Conservation (phyloP, 2,329 filamentous ascomycete species). For the Hyphodiscus sp. region DNA sequence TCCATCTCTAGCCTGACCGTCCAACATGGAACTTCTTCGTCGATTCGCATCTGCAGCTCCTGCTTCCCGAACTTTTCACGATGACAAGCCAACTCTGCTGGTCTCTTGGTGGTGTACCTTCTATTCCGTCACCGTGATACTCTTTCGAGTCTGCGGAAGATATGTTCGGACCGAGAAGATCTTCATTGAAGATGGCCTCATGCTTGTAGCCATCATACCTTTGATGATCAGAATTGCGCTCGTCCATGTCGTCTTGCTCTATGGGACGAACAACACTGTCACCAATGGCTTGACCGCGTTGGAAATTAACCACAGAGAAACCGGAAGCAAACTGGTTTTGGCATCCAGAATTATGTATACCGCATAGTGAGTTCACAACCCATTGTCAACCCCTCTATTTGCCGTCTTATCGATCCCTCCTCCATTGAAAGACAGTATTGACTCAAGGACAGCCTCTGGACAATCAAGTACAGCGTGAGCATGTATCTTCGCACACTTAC, state of each 20-base stretch:
- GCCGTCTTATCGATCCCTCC: not conserved
- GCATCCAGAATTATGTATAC: slow-evolving; percentile 79
- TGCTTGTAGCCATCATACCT: slow-evolving; percentile 72
- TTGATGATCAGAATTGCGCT: slow-evolving; percentile 77
- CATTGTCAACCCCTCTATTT: not conserved
- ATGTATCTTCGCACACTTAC: slow-evolving; percentile 86
- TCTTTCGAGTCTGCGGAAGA: slow-evolving; percentile 70
- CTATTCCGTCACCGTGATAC: slow-evolving; percentile 75
- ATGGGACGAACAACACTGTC: slow-evolving; percentile 82
- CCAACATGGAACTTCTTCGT: slow-evolving; percentile 19
- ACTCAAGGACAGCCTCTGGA: slow-evolving; percentile 64
- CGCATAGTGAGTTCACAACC: slow-evolving; percentile 60
- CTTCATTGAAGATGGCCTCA: slow-evolving; percentile 83
- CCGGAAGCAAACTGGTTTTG: slow-evolving; percentile 77
- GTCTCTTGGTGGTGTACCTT: slow-evolving; percentile 92
- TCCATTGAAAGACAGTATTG: slow-evolving; percentile 1
- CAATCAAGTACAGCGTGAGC: slow-evolving; percentile 78
- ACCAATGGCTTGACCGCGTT: slow-evolving; percentile 45
- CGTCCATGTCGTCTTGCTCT: slow-evolving; percentile 77
- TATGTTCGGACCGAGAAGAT: slow-evolving; percentile 80
- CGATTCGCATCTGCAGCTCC: slow-evolving; percentile 20
- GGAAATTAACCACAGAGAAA: slow-evolving; percentile 55
- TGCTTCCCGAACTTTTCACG: slow-evolving; percentile 16
- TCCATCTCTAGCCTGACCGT: not conserved
- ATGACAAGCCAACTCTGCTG: slow-evolving; percentile 79